Evolutionary conservation across 2,329 filamentous ascomycete genomes (phyloP).

Genomic region (Hypoxylon sp.): DNA sequence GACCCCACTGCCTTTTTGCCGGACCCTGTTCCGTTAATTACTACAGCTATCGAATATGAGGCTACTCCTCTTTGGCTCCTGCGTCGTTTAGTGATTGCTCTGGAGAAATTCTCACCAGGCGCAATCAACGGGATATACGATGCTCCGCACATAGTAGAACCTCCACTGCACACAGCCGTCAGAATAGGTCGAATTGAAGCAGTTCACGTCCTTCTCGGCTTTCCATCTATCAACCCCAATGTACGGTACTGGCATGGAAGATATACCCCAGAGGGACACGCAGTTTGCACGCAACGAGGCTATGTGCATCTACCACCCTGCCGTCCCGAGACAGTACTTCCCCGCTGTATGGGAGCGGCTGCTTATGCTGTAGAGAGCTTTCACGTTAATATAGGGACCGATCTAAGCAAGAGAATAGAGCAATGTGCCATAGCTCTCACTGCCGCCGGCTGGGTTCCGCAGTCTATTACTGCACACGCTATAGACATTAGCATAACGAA

Average conservation of each 20-base stretch:
- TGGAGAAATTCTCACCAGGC: background rate
- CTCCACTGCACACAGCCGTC: constrained; percentile 11
- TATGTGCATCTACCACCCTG: background rate
- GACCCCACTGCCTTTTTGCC: background rate
- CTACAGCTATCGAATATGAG: background rate
- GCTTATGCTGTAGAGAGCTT: background rate
- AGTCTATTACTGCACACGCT: background rate
- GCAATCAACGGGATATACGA: constrained; percentile 2
- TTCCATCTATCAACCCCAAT: background rate
- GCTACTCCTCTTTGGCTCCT: background rate
- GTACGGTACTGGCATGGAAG: background rate
- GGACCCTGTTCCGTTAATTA: background rate
- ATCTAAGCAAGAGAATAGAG: background rate
- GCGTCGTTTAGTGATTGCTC: background rate
- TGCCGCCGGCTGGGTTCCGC: background rate
- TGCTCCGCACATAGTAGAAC: background rate
- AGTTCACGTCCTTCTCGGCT: background rate
- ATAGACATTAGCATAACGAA: too few species aligned
- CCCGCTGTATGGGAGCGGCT: background rate
- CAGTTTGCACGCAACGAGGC: background rate
- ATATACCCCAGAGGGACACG: too few species aligned
- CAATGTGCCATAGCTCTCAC: background rate
- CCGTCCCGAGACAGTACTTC: background rate
- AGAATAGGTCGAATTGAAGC: constrained; percentile 1
- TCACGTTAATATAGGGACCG: background rate